Base-by-base conservation (phyloP, 768 basidiomycete genomes). In the Lactarius hatsudake region DNA sequence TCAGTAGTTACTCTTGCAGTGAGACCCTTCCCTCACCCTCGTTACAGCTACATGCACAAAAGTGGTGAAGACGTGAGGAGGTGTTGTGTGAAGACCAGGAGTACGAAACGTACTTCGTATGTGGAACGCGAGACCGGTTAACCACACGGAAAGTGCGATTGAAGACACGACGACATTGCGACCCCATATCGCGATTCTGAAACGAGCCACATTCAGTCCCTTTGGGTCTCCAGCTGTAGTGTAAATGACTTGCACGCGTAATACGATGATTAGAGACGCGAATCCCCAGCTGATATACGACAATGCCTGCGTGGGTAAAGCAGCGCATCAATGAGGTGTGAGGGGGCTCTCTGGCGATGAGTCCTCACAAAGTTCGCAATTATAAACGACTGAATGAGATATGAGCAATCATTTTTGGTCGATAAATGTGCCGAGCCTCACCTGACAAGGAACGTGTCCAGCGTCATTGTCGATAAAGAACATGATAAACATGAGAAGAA, bases 111-210 rank as follows among this genome's bases (percentile, higher is more conserved):
- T 9, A 61, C 59, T 12, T 28, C 45, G 45, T 45, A 48, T n/a
- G 43, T 32, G 34, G 9, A 61, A 1, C 15, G 30, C 20, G n/a
- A 61, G 28, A 32, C 43, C 42, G 32, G 18, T 12, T 13, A 32
- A 23, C 59, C 42, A 48, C 26, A 30, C 1, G 2, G 20, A 12
- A 34, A 61, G 17, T n/a, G 59, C 28, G 12, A 61, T 13, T 5
- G 32, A 61, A 3, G 59, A 61, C 5, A 48, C 59, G 13, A 17
- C 7, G 2, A 2, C 15, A n/a, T 30, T 48, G 20, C 20, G 15
- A n/a, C 48, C 5, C 59, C 59, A 61, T 5, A 61, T 61, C 9
- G 59, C 59, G 30, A 61, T 34, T 61, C 59, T 61, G n/a, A 48
- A 61, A 40, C 9, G 20, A 8, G 30, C 10, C 10, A 18, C 15